phyloP scores from a whole-genome alignment of 2,329 filamentous ascomycete genomes.

The Pseudogymnoascus sp. region DNA sequence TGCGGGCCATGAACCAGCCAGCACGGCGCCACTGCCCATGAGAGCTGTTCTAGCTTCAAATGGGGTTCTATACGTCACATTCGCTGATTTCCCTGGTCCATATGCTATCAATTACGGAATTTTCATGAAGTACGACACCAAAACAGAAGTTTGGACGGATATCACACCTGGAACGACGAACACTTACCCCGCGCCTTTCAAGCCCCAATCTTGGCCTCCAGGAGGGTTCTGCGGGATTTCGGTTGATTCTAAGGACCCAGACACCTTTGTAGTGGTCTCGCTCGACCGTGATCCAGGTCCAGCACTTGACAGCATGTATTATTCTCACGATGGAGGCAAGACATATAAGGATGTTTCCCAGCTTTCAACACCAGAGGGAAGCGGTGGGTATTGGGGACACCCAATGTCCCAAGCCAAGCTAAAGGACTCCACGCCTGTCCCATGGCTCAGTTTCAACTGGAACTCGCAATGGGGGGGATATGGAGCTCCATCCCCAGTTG shows the following conservation, averaged over 20 bases:
- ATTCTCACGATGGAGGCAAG: conserved; percentile 13
- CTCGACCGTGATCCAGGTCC: conserved; percentile 15
- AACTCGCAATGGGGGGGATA: conserved; percentile 14
- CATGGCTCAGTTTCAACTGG: conserved; percentile 16
- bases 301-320: conserved; percentile 15
- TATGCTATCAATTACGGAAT: conserved; percentile 1
- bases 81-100: neutral
- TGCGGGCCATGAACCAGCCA: conserved; percentile 9
- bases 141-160: neutral
- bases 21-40: conserved; percentile 13
- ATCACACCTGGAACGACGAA: conserved; percentile 7
- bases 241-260: conserved; percentile 13
- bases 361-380: conserved; percentile 11
- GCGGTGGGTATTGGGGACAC: conserved; percentile 13
- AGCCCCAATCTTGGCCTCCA: conserved; percentile 14
- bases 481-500: conserved; percentile 17
- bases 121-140: neutral
- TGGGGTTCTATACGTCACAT: neutral
- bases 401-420: conserved; percentile 17
- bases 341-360: conserved; percentile 15
- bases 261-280: conserved; percentile 15
- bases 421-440: conserved; percentile 13
- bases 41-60: conserved; percentile 8
- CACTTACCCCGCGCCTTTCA: conserved; percentile 13
- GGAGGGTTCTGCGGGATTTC: conserved; percentile 14